Conservation (phyloP, 2,329 filamentous ascomycete species). For the Cordyceps farinosa region DNA sequence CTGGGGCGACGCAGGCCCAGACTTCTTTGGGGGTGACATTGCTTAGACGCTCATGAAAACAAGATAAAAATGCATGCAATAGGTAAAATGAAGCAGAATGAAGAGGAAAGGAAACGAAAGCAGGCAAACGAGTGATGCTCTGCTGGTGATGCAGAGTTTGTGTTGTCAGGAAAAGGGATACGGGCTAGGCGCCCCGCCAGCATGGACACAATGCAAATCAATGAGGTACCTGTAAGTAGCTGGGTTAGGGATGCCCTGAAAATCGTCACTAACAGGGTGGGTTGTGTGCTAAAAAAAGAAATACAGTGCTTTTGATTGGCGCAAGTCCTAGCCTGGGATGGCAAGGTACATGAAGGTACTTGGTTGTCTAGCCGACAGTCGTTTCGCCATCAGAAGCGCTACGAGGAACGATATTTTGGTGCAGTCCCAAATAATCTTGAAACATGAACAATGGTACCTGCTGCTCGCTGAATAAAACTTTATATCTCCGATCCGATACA, state of each 20-base stretch:
- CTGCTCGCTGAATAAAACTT: neutral
- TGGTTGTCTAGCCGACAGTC: slow-evolving; percentile 13
- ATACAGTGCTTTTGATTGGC: neutral
- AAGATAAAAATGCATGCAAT: neutral
- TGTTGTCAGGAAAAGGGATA: slow-evolving; percentile 17
- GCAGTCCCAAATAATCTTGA: too few species aligned
- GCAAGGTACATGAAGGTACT: slow-evolving; percentile 1
- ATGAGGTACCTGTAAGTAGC: neutral
- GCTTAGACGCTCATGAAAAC: slow-evolving; percentile 6
- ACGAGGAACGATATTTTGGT: neutral
- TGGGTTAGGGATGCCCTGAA: neutral
- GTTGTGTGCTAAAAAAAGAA: slow-evolving; percentile 1
- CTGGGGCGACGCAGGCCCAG: slow-evolving; percentile 11
- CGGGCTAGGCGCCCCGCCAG: slow-evolving; percentile 6
- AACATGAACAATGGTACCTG: too few species aligned
- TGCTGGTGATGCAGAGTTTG: slow-evolving; percentile 17
- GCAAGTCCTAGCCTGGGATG: neutral
- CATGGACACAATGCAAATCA: neutral
- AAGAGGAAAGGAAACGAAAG: neutral
- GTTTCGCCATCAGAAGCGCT: neutral
- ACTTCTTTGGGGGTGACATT: slow-evolving; percentile 16
- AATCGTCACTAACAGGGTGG: neutral
- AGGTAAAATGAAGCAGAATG: neutral
- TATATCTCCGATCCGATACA: neutral
- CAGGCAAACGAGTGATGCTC: slow-evolving; percentile 14